Percentiles rank a stretch among this genome's conserved stretches.
Evolutionary conservation across 164 flowering plant genomes (phyloP).

Genomic region (Sedum album): DNA sequence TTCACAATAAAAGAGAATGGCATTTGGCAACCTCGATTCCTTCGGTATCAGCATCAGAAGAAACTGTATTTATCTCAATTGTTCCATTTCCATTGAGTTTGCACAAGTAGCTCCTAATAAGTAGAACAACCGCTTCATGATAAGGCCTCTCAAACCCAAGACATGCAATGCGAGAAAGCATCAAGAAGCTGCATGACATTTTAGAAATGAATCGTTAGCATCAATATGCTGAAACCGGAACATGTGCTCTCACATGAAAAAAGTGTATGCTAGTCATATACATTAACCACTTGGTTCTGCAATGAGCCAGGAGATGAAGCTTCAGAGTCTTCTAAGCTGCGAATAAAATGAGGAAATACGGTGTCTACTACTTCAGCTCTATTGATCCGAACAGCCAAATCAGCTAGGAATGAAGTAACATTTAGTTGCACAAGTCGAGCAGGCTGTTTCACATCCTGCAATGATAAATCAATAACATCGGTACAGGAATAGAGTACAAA

Average conservation of each 20-base stretch:
- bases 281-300: constrained; percentile 71
- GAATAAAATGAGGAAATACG: constrained; percentile 86
- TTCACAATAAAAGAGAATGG: no score
- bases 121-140: constrained; percentile 89
- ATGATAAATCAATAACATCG: background rate
- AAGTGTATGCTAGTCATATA: background rate
- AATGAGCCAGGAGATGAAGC: constrained; percentile 83
- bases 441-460: constrained; percentile 69
- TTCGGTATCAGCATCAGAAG: constrained; percentile 86
- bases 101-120: constrained; percentile 83
- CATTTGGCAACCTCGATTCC: constrained; percentile 89
- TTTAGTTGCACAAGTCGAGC: constrained; percentile 71
- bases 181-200: constrained; percentile 97
- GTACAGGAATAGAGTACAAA: background rate
- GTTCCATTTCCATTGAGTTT: constrained; percentile 72
- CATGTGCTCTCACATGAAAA: background rate
- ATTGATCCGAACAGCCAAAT: constrained; percentile 62
- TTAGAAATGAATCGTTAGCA: constrained; percentile 18
- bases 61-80: constrained; percentile 73
- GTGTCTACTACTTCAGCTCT: constrained; percentile 89
- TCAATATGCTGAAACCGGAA: constrained; percentile 8
- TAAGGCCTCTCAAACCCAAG: constrained; percentile 95
- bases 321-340: constrained; percentile 96
- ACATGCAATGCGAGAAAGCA: constrained; percentile 93
- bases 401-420: constrained; percentile 74